Base-by-base conservation (phyloP, 495 filamentous ascomycete species). In the Penicillium cosmopolitanum region DNA sequence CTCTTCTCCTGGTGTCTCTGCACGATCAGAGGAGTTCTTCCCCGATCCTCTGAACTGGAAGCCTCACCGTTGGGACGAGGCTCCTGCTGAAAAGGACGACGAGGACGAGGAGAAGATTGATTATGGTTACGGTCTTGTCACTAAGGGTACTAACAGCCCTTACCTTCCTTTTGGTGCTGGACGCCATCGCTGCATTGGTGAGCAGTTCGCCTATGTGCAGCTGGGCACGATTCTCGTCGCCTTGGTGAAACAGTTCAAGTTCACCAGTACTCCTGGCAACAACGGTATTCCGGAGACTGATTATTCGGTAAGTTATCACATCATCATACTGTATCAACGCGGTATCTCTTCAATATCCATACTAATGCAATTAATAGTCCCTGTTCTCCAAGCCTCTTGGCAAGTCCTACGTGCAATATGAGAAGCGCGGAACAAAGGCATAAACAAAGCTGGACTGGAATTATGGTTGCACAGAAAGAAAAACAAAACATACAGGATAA, bases 101-200 rank as follows among this genome's bases (percentile, higher is more conserved):
- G 72, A 78, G 11, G 63, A 68, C 19, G 73, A 77, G 23, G 78
- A 81, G 62, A 72, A 77, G 68, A 73, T 79, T 38, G 78, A 80
- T 51, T 80, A 81, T 58, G 78, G 76, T 5, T 80, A 80, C 46
- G 78, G 79, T 46, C 57, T 77, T 25, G 74, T 82, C 31, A 79
- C 60, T 60, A 84, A 82, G 70, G 81, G 79, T 34, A 77, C 81
- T 11, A 79, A 75, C 58, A 83, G 81, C 57, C 80, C 82, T 1
- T 85, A 84, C 62, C 73, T 84, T 50, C 81, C 81, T 12, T 84
- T 84, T 61, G 82, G 82, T 33, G 82, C 80, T 21, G 82, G 82
- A 11, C 73, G 82, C 23, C 82, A 84, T 61, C 77, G 82, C 38
- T 85, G 82, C 58, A 84, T 84, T 55, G 82, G 82, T 21, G 82